These are phyloP conservation scores for Pestalotiopsis sp. DNA, from an alignment of 2,329 filamentous ascomycete species.

Conservation along the genomic window DNA sequence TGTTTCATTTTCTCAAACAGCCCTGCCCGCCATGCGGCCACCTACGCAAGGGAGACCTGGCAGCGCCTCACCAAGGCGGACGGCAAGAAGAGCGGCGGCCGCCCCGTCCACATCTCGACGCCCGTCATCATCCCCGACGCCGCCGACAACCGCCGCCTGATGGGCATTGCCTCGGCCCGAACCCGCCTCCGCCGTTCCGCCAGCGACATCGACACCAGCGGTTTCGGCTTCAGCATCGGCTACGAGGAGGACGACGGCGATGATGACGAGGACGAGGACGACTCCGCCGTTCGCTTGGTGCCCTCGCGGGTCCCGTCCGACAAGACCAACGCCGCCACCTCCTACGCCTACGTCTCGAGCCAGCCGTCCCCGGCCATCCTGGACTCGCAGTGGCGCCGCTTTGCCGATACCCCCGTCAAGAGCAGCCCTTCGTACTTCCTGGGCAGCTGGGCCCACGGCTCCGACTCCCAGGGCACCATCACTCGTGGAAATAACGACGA, in stretches of 20 bases:
- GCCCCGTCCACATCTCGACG: not conserved
- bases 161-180: too few relatives aligned
- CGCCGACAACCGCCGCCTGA: too few relatives aligned
- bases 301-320: too few relatives aligned
- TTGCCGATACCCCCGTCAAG: not conserved
- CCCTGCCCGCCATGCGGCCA: not conserved
- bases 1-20: not conserved
- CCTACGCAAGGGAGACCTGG: constrained; percentile 7
- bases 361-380: not conserved
- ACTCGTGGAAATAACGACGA: not conserved
- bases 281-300: too few relatives aligned
- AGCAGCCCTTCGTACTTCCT: constrained; percentile 9
- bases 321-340: not conserved
- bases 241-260: not conserved
- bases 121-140: not conserved
- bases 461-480: not conserved
- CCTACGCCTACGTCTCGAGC: not conserved
- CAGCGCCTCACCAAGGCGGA: not conserved
- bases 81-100: too few relatives aligned
- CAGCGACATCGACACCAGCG: not conserved
- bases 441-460: not conserved
- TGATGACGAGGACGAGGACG: not conserved
- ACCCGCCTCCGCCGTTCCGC: not conserved
- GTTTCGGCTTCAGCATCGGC: not conserved
- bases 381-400: constrained; percentile 12